These are phyloP conservation scores for Diplodia mutila DNA, from an alignment of 2,329 filamentous ascomycete genomes.

Conservation along the genomic window DNA sequence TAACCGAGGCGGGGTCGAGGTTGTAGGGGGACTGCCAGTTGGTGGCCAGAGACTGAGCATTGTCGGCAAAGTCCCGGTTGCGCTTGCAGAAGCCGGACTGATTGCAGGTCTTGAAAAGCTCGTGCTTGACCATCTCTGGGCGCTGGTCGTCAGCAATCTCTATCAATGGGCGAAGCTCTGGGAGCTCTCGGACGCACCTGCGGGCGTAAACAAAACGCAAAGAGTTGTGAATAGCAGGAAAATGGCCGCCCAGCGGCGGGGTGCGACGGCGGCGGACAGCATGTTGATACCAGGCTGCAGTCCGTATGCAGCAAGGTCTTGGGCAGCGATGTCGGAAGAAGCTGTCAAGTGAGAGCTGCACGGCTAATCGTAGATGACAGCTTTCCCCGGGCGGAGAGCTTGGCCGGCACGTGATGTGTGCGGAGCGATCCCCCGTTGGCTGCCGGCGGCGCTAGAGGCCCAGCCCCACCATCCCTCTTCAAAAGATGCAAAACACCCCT, in stretches of 20 bases:
- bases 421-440: conserved; percentile 23
- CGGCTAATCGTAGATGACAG: conserved; percentile 17
- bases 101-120: conserved; percentile 95
- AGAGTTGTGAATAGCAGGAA: conserved; percentile 40
- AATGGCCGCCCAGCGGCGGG: conserved; percentile 65
- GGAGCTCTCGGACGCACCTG: conserved; percentile 34
- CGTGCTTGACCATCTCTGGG: conserved; percentile 73
- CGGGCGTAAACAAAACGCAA: conserved; percentile 41
- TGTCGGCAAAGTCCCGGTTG: conserved; percentile 87
- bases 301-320: conserved; percentile 21
- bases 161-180: neutral
- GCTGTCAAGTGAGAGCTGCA: neutral
- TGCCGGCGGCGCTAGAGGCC: conserved; percentile 10
- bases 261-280: conserved; percentile 39
- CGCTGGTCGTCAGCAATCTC: conserved; percentile 20
- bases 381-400: conserved; percentile 26
- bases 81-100: conserved; percentile 98
- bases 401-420: conserved; percentile 14
- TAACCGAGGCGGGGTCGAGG: conserved; percentile 71
- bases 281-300: conserved; percentile 22
- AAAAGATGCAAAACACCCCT: conserved; percentile 28
- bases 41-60: conserved; percentile 65
- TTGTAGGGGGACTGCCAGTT: conserved; percentile 81
- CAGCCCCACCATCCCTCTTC: conserved; percentile 25
- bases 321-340: neutral